Evolutionary conservation across 2,329 filamentous ascomycete genomes (phyloP), one percentile per base, ranked within the genome.

Genomic region (Myrmaecium sp.): DNA sequence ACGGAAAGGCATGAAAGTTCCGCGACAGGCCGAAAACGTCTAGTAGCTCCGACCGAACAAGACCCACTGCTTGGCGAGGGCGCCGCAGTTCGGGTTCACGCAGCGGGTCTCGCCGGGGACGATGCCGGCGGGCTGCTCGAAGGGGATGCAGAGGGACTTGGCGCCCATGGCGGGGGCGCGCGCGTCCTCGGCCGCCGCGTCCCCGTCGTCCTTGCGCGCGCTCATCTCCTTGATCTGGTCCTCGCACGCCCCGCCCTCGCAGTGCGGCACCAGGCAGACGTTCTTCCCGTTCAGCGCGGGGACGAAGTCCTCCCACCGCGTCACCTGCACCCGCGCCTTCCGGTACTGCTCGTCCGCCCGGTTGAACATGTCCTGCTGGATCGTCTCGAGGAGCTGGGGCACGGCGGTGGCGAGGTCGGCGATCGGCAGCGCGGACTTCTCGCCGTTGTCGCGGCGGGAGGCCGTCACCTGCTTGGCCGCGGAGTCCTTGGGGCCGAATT

Each of bases 191-290:
- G 69, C 53, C 51, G 74, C 72, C 3, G 48, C 48, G 61, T 79
- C 77, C 60, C 57, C 55, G 15, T 59, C 69, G 31, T 73, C 74
- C 40, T 74, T 78, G 36, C 77, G 75, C 22, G 78, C 81, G 35
- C 81, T 92, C 48, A 84, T 64, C 30, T 91, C 82, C 69, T 95
- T 95, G 60, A 95, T 82, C 52, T 81, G 71, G 43, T 94, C 86
- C 57, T 94, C 86, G 47, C 86, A 95, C 49, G 79, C 72, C 33
- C 70, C 69, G 8, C 69, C 77, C 34, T 84, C 62, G 50, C 91
- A 98, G 62, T 82, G 79, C 28, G 86, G 86, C 37, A 95, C 91
- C 33, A 95, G 61, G 22, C 91, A 74, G 22, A 95, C 74, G 47
- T 95, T 93, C 68, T 91, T 92, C 48, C 68, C 62, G 53, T 98